Evolutionary conservation across 805 yeast genomes (phyloP).

Genomic region (Saturnispora halmiae): DNA sequence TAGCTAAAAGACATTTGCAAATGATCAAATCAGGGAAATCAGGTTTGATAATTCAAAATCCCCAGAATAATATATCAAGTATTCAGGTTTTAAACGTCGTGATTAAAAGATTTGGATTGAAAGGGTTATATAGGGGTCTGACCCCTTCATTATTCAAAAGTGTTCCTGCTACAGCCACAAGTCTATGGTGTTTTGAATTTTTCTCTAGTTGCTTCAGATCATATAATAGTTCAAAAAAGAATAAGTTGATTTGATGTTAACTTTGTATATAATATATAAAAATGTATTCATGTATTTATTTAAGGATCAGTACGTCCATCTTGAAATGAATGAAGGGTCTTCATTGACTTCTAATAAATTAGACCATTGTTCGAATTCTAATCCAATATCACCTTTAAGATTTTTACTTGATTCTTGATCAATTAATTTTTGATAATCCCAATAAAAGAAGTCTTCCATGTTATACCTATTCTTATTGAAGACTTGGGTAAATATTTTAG

Average conservation of each 20-base stretch:
- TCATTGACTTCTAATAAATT: constrained; percentile 29
- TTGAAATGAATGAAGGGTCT: constrained; percentile 10
- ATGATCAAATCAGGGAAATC: constrained; percentile 29
- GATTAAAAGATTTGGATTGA: constrained; percentile 45
- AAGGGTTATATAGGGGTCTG: constrained; percentile 69
- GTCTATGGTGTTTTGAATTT: constrained; percentile 28
- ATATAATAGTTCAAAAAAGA: not conserved
- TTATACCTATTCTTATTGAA: constrained; percentile 80
- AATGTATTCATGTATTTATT: not conserved
- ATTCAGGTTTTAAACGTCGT: constrained; percentile 31
- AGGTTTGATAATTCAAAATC: constrained; percentile 12
- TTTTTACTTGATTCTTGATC: constrained; percentile 56
- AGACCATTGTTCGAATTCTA: constrained; percentile 59
- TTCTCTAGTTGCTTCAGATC: constrained; percentile 20
- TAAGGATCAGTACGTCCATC: constrained; percentile 9
- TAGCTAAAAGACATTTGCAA: constrained; percentile 70
- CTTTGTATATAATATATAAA: not conserved
- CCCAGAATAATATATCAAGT: not conserved
- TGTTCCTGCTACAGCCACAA: constrained; percentile 57
- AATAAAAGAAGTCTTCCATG: constrained; percentile 90
- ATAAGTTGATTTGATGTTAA: not conserved
- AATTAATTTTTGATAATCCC: constrained; percentile 64
- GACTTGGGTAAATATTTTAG: constrained; percentile 81
- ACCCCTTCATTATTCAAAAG: constrained; percentile 62
- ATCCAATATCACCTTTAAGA: constrained; percentile 63